phyloP scores from a whole-genome alignment of 2,329 filamentous ascomycete species.

The Albophoma yamanashiensis region DNA sequence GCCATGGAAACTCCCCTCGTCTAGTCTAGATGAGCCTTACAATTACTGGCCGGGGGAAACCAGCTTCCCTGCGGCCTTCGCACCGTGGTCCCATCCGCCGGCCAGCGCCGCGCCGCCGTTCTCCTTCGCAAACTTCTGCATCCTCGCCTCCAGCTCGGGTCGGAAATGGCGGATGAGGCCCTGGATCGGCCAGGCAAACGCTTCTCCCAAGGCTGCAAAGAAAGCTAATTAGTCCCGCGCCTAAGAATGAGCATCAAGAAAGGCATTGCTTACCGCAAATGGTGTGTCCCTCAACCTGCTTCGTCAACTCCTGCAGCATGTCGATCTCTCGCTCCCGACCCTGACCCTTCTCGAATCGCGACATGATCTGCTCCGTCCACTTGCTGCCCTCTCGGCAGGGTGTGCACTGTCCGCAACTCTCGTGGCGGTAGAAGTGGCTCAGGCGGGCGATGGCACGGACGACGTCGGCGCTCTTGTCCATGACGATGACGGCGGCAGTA shows the following conservation, averaged over 20 bases:
- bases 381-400: constrained; percentile 98
- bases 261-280: constrained; percentile 64
- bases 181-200: constrained; percentile 97
- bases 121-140: constrained; percentile 67
- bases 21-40: constrained; percentile 4
- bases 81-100: constrained; percentile 76
- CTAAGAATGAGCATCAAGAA: not conserved
- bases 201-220: constrained; percentile 70
- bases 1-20: constrained; percentile 1
- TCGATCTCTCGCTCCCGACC: constrained; percentile 90
- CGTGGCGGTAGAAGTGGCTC: constrained; percentile 96
- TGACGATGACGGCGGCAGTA: constrained; percentile 95
- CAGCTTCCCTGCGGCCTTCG: constrained; percentile 68
- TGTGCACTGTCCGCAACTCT: constrained; percentile 96
- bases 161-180: constrained; percentile 97
- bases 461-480: constrained; percentile 96
- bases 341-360: constrained; percentile 84
- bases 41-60: constrained; percentile 81
- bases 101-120: constrained; percentile 65
- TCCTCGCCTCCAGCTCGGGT: constrained; percentile 85
- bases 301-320: constrained; percentile 98
- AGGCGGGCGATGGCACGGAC: constrained; percentile 89
- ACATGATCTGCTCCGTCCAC: constrained; percentile 99
- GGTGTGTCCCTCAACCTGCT: constrained; percentile 98
- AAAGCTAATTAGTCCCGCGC: not conserved